A percentile compares a stretch with the other conserved stretches of the same genome.
Evolutionary conservation across 2,329 filamentous ascomycete genomes (phyloP).

Genomic region (Drechmeria coniospora): DNA sequence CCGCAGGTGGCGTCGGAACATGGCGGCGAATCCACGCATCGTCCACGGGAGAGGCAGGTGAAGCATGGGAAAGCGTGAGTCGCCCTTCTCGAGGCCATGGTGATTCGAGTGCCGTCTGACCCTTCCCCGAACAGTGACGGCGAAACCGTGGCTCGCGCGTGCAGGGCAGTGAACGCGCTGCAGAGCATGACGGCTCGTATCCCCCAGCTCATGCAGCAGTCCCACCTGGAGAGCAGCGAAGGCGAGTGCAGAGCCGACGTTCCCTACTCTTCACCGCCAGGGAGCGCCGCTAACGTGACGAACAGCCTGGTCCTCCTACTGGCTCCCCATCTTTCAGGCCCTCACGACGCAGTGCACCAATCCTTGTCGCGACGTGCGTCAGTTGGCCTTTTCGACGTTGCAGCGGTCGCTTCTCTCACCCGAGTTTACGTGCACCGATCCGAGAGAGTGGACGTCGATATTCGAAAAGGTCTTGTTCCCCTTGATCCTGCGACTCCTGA

Average conservation of each 20-base stretch:
- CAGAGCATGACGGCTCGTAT: slow-evolving; percentile 71
- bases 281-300: slow-evolving; percentile 1
- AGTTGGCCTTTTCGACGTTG: slow-evolving; percentile 72
- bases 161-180: slow-evolving; percentile 67
- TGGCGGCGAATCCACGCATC: slow-evolving; percentile 37
- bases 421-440: slow-evolving; percentile 66
- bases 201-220: slow-evolving; percentile 77
- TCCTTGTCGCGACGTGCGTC: slow-evolving; percentile 81
- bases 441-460: slow-evolving; percentile 87
- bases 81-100: background rate
- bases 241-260: slow-evolving; percentile 28
- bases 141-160: slow-evolving; percentile 56
- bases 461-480: slow-evolving; percentile 91
- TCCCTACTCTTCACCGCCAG: too few species aligned
- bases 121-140: slow-evolving; percentile 11
- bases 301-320: slow-evolving; percentile 89
- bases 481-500: slow-evolving; percentile 70
- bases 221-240: slow-evolving; percentile 76
- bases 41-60: slow-evolving; percentile 15
- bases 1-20: slow-evolving; percentile 57
- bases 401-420: slow-evolving; percentile 77
- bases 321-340: slow-evolving; percentile 85
- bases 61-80: slow-evolving; percentile 14
- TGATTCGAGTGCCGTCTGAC: background rate
- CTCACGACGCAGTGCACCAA: slow-evolving; percentile 86